Evolutionary conservation across 2,329 filamentous ascomycete species (phyloP).

Genomic region (Aspergillus alliaceus): DNA sequence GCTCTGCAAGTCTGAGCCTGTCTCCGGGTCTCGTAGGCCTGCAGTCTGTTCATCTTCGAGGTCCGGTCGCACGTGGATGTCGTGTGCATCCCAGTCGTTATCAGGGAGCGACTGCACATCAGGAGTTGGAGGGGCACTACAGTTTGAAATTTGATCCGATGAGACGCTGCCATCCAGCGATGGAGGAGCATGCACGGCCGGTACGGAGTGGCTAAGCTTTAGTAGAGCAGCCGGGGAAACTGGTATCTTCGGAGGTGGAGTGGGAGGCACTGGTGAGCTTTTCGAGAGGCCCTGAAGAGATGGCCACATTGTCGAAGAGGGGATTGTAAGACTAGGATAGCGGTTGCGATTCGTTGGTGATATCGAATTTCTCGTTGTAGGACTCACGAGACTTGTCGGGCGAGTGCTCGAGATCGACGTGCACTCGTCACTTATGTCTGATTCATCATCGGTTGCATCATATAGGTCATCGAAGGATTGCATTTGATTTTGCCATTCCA

Average conservation of each 20-base stretch:
- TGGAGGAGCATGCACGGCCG: constrained; percentile 75
- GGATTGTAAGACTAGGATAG: constrained; percentile 61
- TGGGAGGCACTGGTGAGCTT: constrained; percentile 47
- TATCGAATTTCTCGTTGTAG: constrained; percentile 39
- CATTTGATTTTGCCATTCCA: constrained; percentile 65
- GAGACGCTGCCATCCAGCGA: constrained; percentile 86
- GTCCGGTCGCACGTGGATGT: constrained; percentile 36
- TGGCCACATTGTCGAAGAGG: constrained; percentile 57
- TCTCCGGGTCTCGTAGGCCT: constrained; percentile 24
- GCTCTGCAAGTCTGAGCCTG: constrained; percentile 27
- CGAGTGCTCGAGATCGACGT: constrained; percentile 51
- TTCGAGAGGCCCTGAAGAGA: constrained; percentile 56
- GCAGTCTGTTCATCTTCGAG: constrained; percentile 29
- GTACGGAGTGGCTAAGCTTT: constrained; percentile 69
- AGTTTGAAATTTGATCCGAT: constrained; percentile 80
- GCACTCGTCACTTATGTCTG: constrained; percentile 50
- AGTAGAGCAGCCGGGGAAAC: constrained; percentile 75
- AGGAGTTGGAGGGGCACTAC: constrained; percentile 84
- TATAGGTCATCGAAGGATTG: constrained; percentile 85
- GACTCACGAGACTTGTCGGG: constrained; percentile 50
- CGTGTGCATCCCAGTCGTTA: constrained; percentile 58
- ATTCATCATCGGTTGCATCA: constrained; percentile 79
- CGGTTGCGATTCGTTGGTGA: constrained; percentile 46
- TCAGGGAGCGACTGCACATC: constrained; percentile 61
- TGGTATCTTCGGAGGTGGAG: constrained; percentile 58